A percentile compares a stretch with the other conserved stretches of the same genome.
Evolutionary conservation across 768 basidiomycete genomes (phyloP).

Genomic region (Boletus rubropictus): DNA sequence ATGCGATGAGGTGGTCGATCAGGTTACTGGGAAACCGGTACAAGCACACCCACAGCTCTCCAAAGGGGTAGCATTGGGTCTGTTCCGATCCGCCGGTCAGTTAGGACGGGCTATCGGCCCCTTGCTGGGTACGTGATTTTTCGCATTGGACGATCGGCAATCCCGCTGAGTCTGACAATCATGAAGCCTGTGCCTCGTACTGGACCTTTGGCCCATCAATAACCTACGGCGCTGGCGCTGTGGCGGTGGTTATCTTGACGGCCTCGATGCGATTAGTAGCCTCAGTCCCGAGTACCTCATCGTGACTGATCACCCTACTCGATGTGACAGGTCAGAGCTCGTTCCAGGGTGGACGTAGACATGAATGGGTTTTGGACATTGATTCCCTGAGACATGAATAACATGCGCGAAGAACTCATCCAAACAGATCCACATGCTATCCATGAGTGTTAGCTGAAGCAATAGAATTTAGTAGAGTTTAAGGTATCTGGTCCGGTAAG

Average conservation of each 20-base stretch:
- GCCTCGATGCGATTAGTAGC: slow-evolving; percentile 50
- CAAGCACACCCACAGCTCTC: slow-evolving; percentile 62
- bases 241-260: slow-evolving; percentile 60
- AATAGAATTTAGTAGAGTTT: slow-evolving; percentile 27
- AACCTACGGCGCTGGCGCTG: slow-evolving; percentile 63
- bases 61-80: slow-evolving; percentile 79
- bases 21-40: slow-evolving; percentile 48
- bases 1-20: slow-evolving; percentile 69
- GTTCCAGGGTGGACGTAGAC: too few species aligned
- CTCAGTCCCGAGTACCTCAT: slow-evolving; percentile 1
- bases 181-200: slow-evolving; percentile 74
- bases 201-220: slow-evolving; percentile 82
- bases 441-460: slow-evolving; percentile 29
- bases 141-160: background rate
- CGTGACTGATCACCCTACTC: slow-evolving; percentile 8
- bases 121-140: slow-evolving; percentile 58
- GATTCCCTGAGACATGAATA: slow-evolving; percentile 5
- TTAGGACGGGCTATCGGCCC: slow-evolving; percentile 92
- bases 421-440: slow-evolving; percentile 18
- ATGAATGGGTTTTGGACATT: background rate
- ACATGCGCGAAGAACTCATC: slow-evolving; percentile 8
- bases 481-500: slow-evolving; percentile 17
- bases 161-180: slow-evolving; percentile 9
- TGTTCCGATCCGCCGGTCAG: slow-evolving; percentile 90
- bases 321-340: background rate